phyloP scores from a whole-genome alignment of 176 grass and related monocot genomes.

The Tillandsia leiboldiana region DNA sequence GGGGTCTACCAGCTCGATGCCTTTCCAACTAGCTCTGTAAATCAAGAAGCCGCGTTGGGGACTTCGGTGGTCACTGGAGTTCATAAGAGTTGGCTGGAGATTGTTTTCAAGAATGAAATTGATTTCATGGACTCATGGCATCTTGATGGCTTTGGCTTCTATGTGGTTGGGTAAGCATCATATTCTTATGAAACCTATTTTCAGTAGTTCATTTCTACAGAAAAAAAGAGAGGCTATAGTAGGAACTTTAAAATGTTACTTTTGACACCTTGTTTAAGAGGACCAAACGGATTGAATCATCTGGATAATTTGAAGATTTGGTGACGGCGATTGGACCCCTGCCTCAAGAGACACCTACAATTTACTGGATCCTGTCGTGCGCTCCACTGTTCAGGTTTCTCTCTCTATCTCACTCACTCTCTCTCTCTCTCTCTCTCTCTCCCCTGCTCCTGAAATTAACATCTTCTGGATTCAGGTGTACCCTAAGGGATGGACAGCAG shows the following conservation, averaged over 20 bases:
- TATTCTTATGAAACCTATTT: background rate
- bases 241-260: background rate
- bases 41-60: background rate
- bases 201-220: background rate
- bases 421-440: background rate
- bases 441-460: background rate
- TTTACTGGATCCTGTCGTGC: background rate
- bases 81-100: constrained; percentile 3
- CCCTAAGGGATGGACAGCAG: constrained; percentile 3
- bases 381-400: constrained; percentile 6
- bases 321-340: constrained; percentile 1
- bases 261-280: background rate
- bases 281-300: background rate
- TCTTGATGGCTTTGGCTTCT: constrained; percentile 11
- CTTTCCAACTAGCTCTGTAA: background rate
- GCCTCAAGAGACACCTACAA: constrained; percentile 2
- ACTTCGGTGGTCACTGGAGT: constrained; percentile 1
- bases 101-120: constrained; percentile 6
- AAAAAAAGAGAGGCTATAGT: too few relatives aligned
- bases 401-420: background rate
- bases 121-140: constrained; percentile 7
- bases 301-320: background rate
- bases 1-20: constrained; percentile 6
- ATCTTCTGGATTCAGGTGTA: background rate
- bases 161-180: constrained; percentile 3